These are phyloP conservation scores for Phytopythium litorale DNA, from an alignment of 352 stramenopile species.

Conservation along the genomic window DNA sequence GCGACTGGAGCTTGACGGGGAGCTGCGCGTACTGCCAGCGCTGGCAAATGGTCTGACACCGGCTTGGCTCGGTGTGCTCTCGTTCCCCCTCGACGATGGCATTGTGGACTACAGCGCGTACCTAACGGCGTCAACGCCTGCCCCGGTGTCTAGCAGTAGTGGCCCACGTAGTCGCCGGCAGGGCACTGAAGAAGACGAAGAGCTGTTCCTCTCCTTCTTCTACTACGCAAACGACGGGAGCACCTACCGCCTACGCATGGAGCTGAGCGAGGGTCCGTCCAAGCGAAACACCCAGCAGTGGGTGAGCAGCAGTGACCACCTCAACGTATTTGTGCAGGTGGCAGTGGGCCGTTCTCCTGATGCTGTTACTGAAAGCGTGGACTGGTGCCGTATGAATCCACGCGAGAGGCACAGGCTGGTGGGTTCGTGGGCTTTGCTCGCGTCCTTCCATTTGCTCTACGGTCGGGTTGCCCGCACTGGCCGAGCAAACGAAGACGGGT, in stretches of 20 bases:
- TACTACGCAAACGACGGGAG: conserved; percentile 5
- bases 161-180: not conserved
- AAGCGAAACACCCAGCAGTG: not conserved
- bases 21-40: not conserved
- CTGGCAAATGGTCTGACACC: conserved; percentile 3
- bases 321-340: conserved; percentile 2
- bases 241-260: conserved; percentile 1
- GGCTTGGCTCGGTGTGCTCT: conserved; percentile 1
- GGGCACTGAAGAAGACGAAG: too few relatives aligned
- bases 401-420: not conserved
- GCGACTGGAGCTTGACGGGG: conserved; percentile 7
- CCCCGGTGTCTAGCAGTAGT: not conserved
- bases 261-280: not conserved
- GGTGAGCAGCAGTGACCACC: not conserved
- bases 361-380: not conserved
- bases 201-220: conserved; percentile 4
- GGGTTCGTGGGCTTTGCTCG: not conserved
- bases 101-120: conserved; percentile 10
- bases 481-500: not conserved
- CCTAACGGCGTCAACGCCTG: not conserved
- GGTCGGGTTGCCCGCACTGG: not conserved
- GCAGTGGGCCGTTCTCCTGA: not conserved
- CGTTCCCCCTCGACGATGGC: conserved; percentile 1
- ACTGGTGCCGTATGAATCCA: not conserved
- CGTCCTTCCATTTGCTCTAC: conserved; percentile 1